These are phyloP conservation scores for Coemansia sp. DNA, from an alignment of 192 early-diverging fungal species.

Conservation along the genomic window DNA sequence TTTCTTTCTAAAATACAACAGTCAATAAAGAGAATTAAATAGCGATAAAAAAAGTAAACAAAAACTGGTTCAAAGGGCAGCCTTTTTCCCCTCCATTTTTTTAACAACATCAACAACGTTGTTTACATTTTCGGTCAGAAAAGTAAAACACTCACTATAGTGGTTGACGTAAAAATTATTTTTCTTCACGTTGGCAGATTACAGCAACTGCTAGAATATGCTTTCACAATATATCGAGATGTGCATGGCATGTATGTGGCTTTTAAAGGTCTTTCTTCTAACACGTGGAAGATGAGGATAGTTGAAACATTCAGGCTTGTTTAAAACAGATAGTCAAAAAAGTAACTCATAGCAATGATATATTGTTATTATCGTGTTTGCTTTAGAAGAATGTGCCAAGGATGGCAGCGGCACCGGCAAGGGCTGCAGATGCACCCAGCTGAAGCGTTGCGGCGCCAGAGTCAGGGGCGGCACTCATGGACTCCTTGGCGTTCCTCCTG, in stretches of 20 bases:
- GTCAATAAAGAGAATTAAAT: background rate
- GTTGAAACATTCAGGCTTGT: background rate
- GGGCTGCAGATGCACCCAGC: slow-evolving; percentile 40
- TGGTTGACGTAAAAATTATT: too few relatives aligned
- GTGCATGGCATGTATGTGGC: too few relatives aligned
- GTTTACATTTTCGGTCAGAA: too few relatives aligned
- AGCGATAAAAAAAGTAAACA: slow-evolving; percentile 5
- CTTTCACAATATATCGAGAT: too few relatives aligned
- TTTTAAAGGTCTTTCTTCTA: too few relatives aligned
- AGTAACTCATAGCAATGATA: background rate
- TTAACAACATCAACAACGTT: too few relatives aligned
- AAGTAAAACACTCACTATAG: too few relatives aligned
- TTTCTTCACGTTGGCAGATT: too few relatives aligned
- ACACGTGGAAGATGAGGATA: too few relatives aligned
- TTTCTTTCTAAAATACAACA: slow-evolving; percentile 3
- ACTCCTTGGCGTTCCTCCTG: slow-evolving; percentile 26
- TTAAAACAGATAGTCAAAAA: slow-evolving; percentile 8
- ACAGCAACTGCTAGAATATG: too few relatives aligned
- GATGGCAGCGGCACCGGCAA: slow-evolving; percentile 38
- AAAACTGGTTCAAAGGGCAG: slow-evolving; percentile 1
- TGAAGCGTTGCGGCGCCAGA: slow-evolving; percentile 41
- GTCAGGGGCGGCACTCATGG: slow-evolving; percentile 26
- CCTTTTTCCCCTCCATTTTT: background rate
- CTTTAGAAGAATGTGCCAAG: slow-evolving; percentile 40
- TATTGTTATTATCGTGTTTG: background rate